phyloP scores from a whole-genome alignment of 2,329 filamentous ascomycete genomes.

The Trichoderma guizhouense region DNA sequence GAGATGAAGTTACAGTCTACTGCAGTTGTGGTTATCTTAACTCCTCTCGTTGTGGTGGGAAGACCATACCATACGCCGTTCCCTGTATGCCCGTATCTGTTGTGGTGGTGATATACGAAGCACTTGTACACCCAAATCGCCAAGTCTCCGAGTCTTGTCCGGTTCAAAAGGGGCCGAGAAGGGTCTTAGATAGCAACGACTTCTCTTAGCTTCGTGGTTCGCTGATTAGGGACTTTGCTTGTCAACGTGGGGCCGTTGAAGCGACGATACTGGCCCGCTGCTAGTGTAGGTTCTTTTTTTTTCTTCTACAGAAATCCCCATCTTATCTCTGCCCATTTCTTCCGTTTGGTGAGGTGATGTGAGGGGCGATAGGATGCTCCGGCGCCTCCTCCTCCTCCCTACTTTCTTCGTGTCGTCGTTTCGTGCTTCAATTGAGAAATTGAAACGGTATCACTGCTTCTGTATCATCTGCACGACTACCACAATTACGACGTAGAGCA shows the following conservation, averaged over 20 bases:
- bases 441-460: neutral
- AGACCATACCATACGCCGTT: neutral
- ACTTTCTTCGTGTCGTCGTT: neutral
- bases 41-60: neutral
- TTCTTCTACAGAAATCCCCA: neutral
- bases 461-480: neutral
- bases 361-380: neutral
- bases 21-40: neutral
- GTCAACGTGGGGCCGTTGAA: conserved; percentile 7
- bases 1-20: neutral
- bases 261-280: conserved; percentile 6
- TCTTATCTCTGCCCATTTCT: neutral
- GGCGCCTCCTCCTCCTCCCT: neutral
- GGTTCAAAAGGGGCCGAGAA: neutral
- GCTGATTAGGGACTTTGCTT: neutral
- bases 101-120: neutral
- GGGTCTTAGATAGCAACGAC: neutral
- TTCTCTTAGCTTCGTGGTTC: neutral
- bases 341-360: neutral
- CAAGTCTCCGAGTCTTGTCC: neutral
- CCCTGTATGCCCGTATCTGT: neutral
- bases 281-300: neutral
- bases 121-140: neutral
- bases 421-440: neutral
- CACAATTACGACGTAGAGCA: neutral